Conservation (phyloP, 352 stramenopile genomes). For the Phytophthora niederhauseri region DNA sequence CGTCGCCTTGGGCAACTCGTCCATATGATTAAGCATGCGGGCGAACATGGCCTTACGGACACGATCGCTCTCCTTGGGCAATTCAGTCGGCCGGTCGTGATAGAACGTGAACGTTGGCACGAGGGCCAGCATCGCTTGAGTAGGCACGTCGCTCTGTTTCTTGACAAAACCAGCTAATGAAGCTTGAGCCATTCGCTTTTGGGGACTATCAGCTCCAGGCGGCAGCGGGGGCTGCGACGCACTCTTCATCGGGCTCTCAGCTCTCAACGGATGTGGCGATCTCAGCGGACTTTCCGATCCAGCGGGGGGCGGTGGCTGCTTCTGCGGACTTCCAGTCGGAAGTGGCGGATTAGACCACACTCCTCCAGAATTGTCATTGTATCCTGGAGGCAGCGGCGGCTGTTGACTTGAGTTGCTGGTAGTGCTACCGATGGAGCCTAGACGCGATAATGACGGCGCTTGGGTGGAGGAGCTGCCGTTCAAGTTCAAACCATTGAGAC, state of each 20-base stretch:
- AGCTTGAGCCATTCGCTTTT: conserved; percentile 18
- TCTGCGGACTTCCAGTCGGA: conserved; percentile 26
- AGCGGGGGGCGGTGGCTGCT: conserved; percentile 18
- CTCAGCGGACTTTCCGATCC: conserved; percentile 22
- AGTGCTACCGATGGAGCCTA: conserved; percentile 38
- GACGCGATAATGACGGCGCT: conserved; percentile 32
- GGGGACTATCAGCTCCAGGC: conserved; percentile 24
- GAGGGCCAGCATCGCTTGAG: conserved; percentile 27
- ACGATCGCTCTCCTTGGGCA: conserved; percentile 39
- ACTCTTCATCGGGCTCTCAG: conserved; percentile 27
- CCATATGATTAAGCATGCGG: conserved; percentile 61
- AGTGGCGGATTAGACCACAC: conserved; percentile 37
- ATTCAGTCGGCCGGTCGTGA: conserved; percentile 34
- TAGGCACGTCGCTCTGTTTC: conserved; percentile 30
- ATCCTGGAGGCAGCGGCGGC: conserved; percentile 29
- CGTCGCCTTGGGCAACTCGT: conserved; percentile 47
- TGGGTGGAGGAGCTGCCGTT: conserved; percentile 21
- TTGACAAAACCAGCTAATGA: conserved; percentile 13
- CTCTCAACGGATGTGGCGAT: conserved; percentile 20
- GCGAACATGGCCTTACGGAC: conserved; percentile 47
- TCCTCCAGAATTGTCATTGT: conserved; percentile 29
- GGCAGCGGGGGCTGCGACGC: conserved; percentile 18
- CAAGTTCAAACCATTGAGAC: conserved; percentile 21
- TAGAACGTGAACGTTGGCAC: conserved; percentile 40
- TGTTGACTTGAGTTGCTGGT: conserved; percentile 32